These are phyloP conservation scores for Sarocladium brachiariae DNA, from an alignment of 2,329 filamentous ascomycete species.

Conservation along the genomic window DNA sequence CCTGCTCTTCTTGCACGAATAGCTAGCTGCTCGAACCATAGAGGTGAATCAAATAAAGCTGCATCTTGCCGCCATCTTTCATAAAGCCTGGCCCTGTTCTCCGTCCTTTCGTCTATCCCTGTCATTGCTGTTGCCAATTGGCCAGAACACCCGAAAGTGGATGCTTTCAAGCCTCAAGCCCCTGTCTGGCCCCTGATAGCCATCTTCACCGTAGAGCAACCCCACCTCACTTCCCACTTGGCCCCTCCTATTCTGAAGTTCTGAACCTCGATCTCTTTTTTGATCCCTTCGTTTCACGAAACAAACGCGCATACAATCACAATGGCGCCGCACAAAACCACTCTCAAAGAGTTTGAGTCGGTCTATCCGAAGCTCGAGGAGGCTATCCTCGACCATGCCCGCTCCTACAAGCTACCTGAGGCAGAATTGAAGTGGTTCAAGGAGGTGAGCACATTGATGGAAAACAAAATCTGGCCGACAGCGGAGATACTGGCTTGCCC, in stretches of 20 bases:
- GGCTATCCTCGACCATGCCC: conserved; percentile 71
- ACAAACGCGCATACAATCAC: conserved; percentile 17
- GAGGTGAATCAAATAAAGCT: not conserved
- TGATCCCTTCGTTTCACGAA: no score
- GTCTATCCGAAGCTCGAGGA: conserved; percentile 82
- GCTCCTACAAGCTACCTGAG: conserved; percentile 75
- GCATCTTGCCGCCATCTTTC: not conserved
- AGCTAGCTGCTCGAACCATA: no score
- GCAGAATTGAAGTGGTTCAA: conserved; percentile 82
- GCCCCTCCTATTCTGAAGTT: no score
- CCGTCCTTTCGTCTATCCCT: not conserved
- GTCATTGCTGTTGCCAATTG: not conserved
- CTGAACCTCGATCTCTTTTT: no score
- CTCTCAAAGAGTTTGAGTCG: conserved; percentile 79
- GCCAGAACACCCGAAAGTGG: not conserved
- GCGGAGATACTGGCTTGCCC: no score
- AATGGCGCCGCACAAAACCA: conserved; percentile 62
- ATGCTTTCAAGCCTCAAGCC: not conserved
- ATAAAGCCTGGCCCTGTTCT: not conserved
- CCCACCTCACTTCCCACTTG: not conserved
- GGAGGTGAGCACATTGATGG: conserved; percentile 45
- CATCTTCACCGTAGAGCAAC: not conserved
- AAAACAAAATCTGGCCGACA: no score
- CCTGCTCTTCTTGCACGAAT: no score
- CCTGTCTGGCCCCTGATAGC: not conserved